Conservation (phyloP, 2,329 filamentous ascomycete genomes). For the Geosmithia morbida region DNA sequence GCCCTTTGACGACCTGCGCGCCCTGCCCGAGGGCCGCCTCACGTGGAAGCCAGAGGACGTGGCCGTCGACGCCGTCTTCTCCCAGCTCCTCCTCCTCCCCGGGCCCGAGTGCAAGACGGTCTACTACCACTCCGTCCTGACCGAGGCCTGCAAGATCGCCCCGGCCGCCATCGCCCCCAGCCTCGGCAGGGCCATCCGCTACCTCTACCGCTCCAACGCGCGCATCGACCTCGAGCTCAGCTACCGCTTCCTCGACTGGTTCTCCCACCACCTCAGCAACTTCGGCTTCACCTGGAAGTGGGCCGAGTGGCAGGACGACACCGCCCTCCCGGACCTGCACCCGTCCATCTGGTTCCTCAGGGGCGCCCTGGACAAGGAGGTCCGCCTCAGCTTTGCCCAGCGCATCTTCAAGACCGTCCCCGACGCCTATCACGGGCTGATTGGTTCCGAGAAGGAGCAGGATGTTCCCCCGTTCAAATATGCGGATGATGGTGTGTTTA, state of each 20-base stretch:
- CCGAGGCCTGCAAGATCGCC: constrained; percentile 89
- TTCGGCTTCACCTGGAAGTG: constrained; percentile 99
- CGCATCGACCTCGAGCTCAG: constrained; percentile 75
- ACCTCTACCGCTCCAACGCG: constrained; percentile 70
- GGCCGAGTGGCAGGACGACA: constrained; percentile 89
- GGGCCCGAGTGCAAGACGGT: constrained; percentile 83
- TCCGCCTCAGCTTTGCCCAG: constrained; percentile 89
- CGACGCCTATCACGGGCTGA: constrained; percentile 64
- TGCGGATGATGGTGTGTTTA: constrained; percentile 50
- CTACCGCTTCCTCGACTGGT: constrained; percentile 92
- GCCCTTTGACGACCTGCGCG: constrained; percentile 76
- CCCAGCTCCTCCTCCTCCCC: constrained; percentile 81
- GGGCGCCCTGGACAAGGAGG: constrained; percentile 89
- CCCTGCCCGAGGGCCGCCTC: constrained; percentile 46
- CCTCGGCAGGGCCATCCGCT: constrained; percentile 83
- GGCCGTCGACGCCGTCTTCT: constrained; percentile 93
- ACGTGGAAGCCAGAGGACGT: constrained; percentile 98
- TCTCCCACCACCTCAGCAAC: constrained; percentile 93
- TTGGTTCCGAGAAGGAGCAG: constrained; percentile 78
- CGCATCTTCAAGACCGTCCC: constrained; percentile 90
- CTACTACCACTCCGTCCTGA: constrained; percentile 91
- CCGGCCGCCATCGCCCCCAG: constrained; percentile 94
- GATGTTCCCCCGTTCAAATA: constrained; percentile 97
- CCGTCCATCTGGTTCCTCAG: constrained; percentile 89
- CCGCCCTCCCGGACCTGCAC: constrained; percentile 60